phyloP scores from a whole-genome alignment of 1,284 basidiomycete species.

The Tylopilus orsonianus region DNA sequence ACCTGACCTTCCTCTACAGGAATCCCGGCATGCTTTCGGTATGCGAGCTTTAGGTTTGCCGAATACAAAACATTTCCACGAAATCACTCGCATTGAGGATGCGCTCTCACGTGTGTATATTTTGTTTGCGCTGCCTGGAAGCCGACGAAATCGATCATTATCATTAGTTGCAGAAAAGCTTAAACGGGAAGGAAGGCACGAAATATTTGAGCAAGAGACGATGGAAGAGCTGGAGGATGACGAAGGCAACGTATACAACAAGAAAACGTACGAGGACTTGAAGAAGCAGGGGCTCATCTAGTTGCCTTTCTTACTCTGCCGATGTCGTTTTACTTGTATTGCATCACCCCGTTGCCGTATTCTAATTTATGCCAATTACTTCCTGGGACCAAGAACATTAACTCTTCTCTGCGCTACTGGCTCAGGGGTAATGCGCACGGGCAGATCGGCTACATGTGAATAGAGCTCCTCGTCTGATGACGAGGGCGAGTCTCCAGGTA shows the following conservation, averaged over 20 bases:
- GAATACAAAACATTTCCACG: constrained; percentile 98
- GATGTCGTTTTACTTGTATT: constrained; percentile 16
- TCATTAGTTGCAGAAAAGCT: constrained; percentile 88
- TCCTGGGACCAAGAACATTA: constrained; percentile 8
- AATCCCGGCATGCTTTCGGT: constrained; percentile 95
- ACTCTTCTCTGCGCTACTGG: constrained; percentile 36
- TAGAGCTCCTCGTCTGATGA: constrained; percentile 83
- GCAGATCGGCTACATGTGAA: constrained; percentile 63
- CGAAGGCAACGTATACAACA: constrained; percentile 93
- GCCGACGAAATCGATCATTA: neutral
- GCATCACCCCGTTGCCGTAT: constrained; percentile 10
- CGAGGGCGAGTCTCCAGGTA: constrained; percentile 58
- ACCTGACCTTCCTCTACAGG: constrained; percentile 46
- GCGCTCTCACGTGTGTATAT: constrained; percentile 79
- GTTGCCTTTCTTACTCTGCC: neutral
- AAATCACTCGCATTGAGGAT: constrained; percentile 97
- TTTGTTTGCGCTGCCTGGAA: constrained; percentile 3
- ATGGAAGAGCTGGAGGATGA: constrained; percentile 98
- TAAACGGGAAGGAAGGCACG: constrained; percentile 89
- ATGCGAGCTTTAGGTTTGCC: constrained; percentile 97
- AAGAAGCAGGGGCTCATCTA: constrained; percentile 90
- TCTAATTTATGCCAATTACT: constrained; percentile 11
- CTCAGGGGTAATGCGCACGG: constrained; percentile 53
- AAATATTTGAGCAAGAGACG: constrained; percentile 87
- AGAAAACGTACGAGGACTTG: constrained; percentile 88